A percentile compares a stretch with the other conserved stretches of the same genome.
Conservation (phyloP, 345 rosid genomes). For the Raphanus raphanistrum region DNA sequence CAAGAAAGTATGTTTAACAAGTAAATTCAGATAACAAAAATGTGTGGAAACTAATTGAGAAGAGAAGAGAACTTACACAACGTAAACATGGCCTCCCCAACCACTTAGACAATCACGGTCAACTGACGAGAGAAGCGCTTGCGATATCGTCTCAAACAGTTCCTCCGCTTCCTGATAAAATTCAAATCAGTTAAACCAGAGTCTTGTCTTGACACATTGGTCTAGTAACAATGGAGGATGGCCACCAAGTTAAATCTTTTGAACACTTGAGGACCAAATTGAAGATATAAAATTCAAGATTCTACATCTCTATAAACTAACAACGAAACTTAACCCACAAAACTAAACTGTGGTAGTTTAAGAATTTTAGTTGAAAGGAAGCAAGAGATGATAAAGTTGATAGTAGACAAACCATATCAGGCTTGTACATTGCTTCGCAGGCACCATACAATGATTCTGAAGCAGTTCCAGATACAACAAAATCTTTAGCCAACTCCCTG, state of each 20-base stretch:
- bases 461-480: slow-evolving; percentile 95
- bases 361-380: background rate
- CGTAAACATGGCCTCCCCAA: slow-evolving; percentile 96
- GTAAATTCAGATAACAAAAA: background rate
- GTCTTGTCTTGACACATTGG: background rate
- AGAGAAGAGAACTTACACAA: slow-evolving; percentile 68
- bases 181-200: background rate
- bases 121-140: slow-evolving; percentile 85
- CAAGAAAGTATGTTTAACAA: slow-evolving; percentile 5
- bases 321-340: background rate
- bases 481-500: slow-evolving; percentile 95
- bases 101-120: slow-evolving; percentile 98
- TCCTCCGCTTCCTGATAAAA: slow-evolving; percentile 81
- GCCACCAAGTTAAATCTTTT: background rate
- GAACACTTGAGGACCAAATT: background rate
- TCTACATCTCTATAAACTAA: background rate
- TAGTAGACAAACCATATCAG: slow-evolving; percentile 71
- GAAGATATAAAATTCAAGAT: background rate
- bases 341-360: background rate
- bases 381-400: slow-evolving; percentile 8
- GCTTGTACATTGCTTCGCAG: slow-evolving; percentile 90
- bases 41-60: background rate
- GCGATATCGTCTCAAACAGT: slow-evolving; percentile 80
- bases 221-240: background rate
- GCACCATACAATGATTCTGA: slow-evolving; percentile 96